A percentile compares a stretch with the other conserved stretches of the same genome.
Conservation (phyloP, 352 stramenopile genomes). For the Globisporangium nagaii region DNA sequence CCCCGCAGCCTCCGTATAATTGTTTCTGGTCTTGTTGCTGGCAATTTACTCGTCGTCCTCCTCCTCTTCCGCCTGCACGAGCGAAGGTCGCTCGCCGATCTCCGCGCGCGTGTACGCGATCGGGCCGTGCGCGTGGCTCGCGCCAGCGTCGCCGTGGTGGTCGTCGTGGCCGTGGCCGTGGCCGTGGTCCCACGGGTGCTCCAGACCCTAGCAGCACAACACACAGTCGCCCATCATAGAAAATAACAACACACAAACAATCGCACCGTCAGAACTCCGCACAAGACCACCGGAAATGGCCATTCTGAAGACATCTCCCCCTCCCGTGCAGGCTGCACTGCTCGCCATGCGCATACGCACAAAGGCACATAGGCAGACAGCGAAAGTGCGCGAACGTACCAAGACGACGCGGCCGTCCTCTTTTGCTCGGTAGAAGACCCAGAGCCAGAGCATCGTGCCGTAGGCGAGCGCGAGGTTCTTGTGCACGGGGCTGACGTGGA, state of each 20-base stretch:
- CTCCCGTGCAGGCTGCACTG: no score
- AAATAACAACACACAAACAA: neutral
- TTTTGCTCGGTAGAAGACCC: slow-evolving; percentile 88
- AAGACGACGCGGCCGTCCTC: slow-evolving; percentile 77
- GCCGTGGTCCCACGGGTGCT: slow-evolving; percentile 83
- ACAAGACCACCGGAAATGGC: slow-evolving; percentile 14
- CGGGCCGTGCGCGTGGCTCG: slow-evolving; percentile 33
- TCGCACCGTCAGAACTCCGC: neutral
- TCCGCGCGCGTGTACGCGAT: slow-evolving; percentile 66
- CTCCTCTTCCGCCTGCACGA: slow-evolving; percentile 40
- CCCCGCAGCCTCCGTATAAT: slow-evolving; percentile 1
- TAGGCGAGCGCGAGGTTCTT: slow-evolving; percentile 85
- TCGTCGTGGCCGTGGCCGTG: slow-evolving; percentile 36
- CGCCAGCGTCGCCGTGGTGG: slow-evolving; percentile 20
- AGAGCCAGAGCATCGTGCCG: slow-evolving; percentile 88
- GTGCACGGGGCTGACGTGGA: slow-evolving; percentile 84
- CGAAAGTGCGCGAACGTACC: slow-evolving; percentile 24
- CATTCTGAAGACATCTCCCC: no score
- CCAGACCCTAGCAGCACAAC: slow-evolving; percentile 59
- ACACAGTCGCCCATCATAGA: no score
- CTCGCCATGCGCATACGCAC: neutral
- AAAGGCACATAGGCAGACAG: neutral
- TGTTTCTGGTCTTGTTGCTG: neutral
- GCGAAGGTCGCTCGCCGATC: slow-evolving; percentile 50
- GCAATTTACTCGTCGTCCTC: slow-evolving; percentile 32